Conservation (phyloP, 192 early-diverging fungal genomes). For the Podochytrium sp. region DNA sequence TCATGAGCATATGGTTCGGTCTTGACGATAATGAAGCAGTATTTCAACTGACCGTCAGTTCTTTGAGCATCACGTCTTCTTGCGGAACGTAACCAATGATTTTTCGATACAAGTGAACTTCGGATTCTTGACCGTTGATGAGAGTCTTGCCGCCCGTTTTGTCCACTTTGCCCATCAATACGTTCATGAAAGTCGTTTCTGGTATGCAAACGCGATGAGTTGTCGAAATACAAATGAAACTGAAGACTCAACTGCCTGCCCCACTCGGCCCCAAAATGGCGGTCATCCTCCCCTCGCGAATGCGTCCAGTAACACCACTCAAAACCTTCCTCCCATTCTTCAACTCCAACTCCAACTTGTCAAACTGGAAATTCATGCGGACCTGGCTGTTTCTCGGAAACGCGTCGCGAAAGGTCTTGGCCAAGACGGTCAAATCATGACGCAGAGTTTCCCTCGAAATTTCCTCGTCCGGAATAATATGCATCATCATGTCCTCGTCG, state of each 20-base stretch:
- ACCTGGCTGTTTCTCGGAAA: slow-evolving; percentile 33
- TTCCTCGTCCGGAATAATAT: slow-evolving; percentile 9
- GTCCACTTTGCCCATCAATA: slow-evolving; percentile 66
- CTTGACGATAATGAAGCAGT: neutral
- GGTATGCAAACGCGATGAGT: slow-evolving; percentile 5
- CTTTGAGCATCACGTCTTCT: slow-evolving; percentile 71
- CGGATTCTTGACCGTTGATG: slow-evolving; percentile 62
- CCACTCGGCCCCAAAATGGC: slow-evolving; percentile 63
- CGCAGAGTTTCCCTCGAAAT: neutral
- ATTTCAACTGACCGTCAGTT: slow-evolving; percentile 61
- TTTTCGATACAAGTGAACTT: slow-evolving; percentile 65
- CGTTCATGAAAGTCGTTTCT: slow-evolving; percentile 45
- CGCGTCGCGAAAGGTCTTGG: slow-evolving; percentile 5
- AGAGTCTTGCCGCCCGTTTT: slow-evolving; percentile 55
- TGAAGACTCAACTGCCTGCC: slow-evolving; percentile 43
- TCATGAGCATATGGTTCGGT: neutral
- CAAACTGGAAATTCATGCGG: slow-evolving; percentile 63
- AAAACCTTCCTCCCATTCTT: slow-evolving; percentile 35
- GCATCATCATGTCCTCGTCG: too few species aligned
- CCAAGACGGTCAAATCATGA: slow-evolving; percentile 16
- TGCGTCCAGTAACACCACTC: slow-evolving; percentile 54
- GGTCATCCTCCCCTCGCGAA: slow-evolving; percentile 58
- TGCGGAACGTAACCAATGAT: slow-evolving; percentile 77
- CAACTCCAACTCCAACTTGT: slow-evolving; percentile 45
- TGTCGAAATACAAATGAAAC: neutral